A percentile compares a stretch with the other conserved stretches of the same genome.
These are phyloP conservation scores for Perkinsela sp. DNA, from an alignment of 208 protist genomes.

Conservation along the genomic window DNA sequence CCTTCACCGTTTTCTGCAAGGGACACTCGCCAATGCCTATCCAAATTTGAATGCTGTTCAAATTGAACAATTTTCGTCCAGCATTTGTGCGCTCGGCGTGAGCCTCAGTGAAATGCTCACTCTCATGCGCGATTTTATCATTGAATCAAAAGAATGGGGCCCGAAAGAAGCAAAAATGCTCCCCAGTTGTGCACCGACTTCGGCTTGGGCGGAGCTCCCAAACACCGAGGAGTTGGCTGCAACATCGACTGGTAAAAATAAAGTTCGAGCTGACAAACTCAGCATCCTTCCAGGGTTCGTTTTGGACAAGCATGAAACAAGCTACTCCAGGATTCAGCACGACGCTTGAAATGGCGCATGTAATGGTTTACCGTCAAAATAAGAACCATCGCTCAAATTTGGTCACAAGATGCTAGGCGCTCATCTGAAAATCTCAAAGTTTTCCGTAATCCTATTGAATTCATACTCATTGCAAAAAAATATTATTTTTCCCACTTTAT, in stretches of 20 bases:
- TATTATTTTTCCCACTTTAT: too few relatives aligned
- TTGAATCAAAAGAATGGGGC: conserved; percentile 1
- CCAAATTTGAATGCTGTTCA: background rate
- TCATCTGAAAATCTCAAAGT: too few relatives aligned
- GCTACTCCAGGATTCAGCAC: too few relatives aligned
- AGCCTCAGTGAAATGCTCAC: background rate
- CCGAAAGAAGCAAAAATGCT: background rate
- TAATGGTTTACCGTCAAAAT: too few relatives aligned
- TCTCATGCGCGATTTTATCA: background rate
- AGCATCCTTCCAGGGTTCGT: background rate
- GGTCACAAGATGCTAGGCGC: too few relatives aligned
- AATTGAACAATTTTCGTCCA: background rate
- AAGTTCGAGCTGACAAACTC: background rate
- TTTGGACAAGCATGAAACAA: background rate
- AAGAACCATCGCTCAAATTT: too few relatives aligned
- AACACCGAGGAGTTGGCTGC: background rate
- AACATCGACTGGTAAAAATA: background rate
- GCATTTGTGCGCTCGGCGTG: background rate
- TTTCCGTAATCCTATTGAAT: too few relatives aligned
- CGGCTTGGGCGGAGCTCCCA: background rate
- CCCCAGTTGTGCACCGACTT: background rate
- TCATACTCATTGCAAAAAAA: too few relatives aligned
- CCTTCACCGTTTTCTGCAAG: background rate
- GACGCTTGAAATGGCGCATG: too few relatives aligned
- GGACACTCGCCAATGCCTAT: background rate